Base-by-base conservation (phyloP, 768 basidiomycete species). In the Punctularia strigosozonata region DNA sequence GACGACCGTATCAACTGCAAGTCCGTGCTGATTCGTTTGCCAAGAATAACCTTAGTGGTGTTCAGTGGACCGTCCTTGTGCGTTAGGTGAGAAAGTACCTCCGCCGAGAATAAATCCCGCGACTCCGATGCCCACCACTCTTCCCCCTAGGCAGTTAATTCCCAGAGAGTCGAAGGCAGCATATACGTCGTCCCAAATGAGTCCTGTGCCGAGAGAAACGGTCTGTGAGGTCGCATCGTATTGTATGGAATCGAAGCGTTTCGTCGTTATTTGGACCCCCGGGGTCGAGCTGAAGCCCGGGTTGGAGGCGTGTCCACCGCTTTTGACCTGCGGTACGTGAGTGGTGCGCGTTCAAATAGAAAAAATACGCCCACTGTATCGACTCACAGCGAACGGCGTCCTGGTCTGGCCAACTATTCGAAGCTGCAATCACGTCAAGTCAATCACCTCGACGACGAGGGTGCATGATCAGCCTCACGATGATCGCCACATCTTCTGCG, bases 311-410 rank as follows among this genome's bases (percentile, higher is more conserved):
- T 56, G 54, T 4, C 54, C 54, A 3, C 54, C 54, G 5, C 50
- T 46, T 30, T 56, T 56, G 23, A 49, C 44, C 40, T 25, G 18
- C 12, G 25, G 4, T 38, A 38, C n/a, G n/a, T n/a, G n/a, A n/a
- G n/a, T n/a, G n/a, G n/a, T n/a, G n/a, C n/a, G n/a, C n/a, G n/a
- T n/a, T n/a, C n/a, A n/a, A n/a, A n/a, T n/a, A n/a, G n/a, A n/a
- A n/a, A n/a, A n/a, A n/a, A n/a, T n/a, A n/a, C n/a, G n/a, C n/a
- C n/a, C n/a, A n/a, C n/a, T n/a, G n/a, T n/a, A n/a, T n/a, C n/a
- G n/a, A n/a, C n/a, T n/a, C n/a, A n/a, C 77, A 8, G 75, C 76
- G 43, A 80, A 78, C 1, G 73, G 64, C 2, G 70, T 74, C 21
- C 50, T 40, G 0, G 62, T 66, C 13, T 47, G 51, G 3, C 60